Evolutionary conservation across 176 grass and related monocot species (phyloP).

Genomic region (Ensete ventricosum): DNA sequence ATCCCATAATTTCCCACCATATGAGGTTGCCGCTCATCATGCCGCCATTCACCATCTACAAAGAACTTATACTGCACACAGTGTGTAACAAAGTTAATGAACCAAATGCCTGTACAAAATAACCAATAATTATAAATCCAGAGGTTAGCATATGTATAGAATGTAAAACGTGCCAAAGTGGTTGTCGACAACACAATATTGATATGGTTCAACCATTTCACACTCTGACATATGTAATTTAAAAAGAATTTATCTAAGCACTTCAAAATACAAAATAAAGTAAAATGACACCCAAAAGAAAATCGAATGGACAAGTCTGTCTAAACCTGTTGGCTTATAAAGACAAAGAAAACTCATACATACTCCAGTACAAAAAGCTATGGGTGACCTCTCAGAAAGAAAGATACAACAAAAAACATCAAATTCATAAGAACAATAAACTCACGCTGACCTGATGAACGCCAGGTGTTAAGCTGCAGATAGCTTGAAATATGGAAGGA

Average conservation of each 20-base stretch:
- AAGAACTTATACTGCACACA: conserved; percentile 76
- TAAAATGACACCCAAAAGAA: not conserved
- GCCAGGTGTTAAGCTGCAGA: conserved; percentile 19
- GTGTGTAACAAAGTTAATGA: conserved; percentile 7
- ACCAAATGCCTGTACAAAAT: not conserved
- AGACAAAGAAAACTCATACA: not conserved
- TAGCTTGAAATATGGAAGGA: conserved; percentile 23
- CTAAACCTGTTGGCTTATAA: not conserved
- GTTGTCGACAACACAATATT: not conserved
- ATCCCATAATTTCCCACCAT: conserved; percentile 49
- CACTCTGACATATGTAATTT: not conserved
- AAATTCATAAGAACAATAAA: not conserved
- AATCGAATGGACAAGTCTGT: not conserved
- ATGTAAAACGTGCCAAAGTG: not conserved
- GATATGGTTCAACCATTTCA: not conserved
- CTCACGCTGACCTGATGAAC: conserved; percentile 17
- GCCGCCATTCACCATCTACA: conserved; percentile 86
- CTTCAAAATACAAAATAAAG: not conserved
- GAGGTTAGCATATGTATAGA: not conserved
- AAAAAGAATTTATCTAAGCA: not conserved
- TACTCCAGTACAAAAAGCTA: not conserved
- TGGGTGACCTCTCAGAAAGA: not conserved
- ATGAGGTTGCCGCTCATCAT: conserved; percentile 71
- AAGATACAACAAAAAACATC: not conserved
- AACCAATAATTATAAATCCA: not conserved